A percentile compares a stretch with the other conserved stretches of the same genome.
These are phyloP conservation scores for Sophora flavescens DNA, from an alignment of 306 rosid genomes.

Conservation along the genomic window DNA sequence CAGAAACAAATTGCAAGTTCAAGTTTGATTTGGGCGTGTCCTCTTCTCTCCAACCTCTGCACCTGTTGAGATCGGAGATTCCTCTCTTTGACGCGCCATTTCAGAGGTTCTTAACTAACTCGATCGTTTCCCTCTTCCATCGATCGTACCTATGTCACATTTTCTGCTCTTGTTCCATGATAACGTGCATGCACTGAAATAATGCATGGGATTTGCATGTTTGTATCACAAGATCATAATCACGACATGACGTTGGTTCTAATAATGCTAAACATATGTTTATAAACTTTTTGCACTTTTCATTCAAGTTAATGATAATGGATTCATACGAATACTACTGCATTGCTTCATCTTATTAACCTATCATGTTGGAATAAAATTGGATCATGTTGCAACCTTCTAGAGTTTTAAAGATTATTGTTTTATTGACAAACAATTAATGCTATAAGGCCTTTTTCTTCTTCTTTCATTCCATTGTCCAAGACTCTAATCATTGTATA, in stretches of 20 bases:
- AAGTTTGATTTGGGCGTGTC: slow-evolving; percentile 41
- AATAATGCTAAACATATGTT: not conserved
- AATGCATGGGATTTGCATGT: not conserved
- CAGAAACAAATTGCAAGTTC: slow-evolving; percentile 42
- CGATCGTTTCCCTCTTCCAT: not conserved
- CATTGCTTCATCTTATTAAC: too few species aligned
- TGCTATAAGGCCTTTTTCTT: not conserved
- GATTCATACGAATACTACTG: not conserved
- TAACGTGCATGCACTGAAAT: not conserved
- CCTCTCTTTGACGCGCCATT: slow-evolving; percentile 36
- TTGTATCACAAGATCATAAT: not conserved
- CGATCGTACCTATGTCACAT: too few species aligned
- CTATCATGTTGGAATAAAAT: too few species aligned
- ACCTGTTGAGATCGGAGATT: slow-evolving; percentile 37
- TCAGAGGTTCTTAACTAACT: not conserved
- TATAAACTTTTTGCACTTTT: not conserved
- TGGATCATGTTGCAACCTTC: not conserved
- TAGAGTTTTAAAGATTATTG: not conserved
- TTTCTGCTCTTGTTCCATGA: not conserved
- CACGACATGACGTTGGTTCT: not conserved
- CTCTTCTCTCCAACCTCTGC: slow-evolving; percentile 42
- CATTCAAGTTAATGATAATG: not conserved
- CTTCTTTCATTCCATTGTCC: not conserved
- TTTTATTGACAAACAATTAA: not conserved
- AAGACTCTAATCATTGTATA: not conserved